A percentile compares a stretch with the other conserved stretches of the same genome.
Conservation (phyloP, 495 filamentous ascomycete genomes). For the Terfezia boudieri region DNA sequence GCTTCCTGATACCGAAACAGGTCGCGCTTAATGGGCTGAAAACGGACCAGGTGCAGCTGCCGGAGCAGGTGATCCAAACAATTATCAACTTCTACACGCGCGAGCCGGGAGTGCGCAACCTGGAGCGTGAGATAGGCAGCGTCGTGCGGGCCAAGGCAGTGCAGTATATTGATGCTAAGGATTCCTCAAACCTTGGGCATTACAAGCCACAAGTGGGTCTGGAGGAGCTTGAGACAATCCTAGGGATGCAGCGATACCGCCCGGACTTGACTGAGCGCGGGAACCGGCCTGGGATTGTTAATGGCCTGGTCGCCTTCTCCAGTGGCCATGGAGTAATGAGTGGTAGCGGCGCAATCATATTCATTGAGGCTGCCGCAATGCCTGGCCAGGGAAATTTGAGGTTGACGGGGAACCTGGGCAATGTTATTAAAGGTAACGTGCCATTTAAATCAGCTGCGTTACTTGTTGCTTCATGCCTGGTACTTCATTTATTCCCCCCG, state of each 20-base stretch:
- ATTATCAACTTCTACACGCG: conserved; percentile 92
- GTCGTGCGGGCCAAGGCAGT: conserved; percentile 93
- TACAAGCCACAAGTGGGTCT: conserved; percentile 57
- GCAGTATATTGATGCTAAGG: conserved; percentile 73
- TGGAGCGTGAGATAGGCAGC: conserved; percentile 85
- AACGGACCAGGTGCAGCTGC: conserved; percentile 47
- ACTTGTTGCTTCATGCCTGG: conserved; percentile 6
- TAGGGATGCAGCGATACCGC: conserved; percentile 85
- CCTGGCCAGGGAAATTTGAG: conserved; percentile 80
- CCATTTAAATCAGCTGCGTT: conserved; percentile 3
- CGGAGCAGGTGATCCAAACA: conserved; percentile 69
- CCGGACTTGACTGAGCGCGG: conserved; percentile 86
- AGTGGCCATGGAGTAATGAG: conserved; percentile 29
- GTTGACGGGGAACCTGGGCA: conserved; percentile 95
- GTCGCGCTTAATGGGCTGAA: conserved; percentile 57
- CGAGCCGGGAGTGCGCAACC: conserved; percentile 89
- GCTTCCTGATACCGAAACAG: conserved; percentile 88
- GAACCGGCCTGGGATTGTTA: conserved; percentile 79
- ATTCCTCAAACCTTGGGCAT: conserved; percentile 39
- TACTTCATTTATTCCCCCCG: too few relatives aligned
- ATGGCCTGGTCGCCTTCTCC: conserved; percentile 89
- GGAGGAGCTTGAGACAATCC: conserved; percentile 66
- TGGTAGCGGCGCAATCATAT: conserved; percentile 85
- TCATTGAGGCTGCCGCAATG: conserved; percentile 97
- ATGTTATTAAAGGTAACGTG: conserved; percentile 49